Percentiles rank a stretch among this genome's conserved stretches.
These are phyloP conservation scores for Pezicula neosporulosa DNA, from an alignment of 2,329 filamentous ascomycete species.

Conservation along the genomic window DNA sequence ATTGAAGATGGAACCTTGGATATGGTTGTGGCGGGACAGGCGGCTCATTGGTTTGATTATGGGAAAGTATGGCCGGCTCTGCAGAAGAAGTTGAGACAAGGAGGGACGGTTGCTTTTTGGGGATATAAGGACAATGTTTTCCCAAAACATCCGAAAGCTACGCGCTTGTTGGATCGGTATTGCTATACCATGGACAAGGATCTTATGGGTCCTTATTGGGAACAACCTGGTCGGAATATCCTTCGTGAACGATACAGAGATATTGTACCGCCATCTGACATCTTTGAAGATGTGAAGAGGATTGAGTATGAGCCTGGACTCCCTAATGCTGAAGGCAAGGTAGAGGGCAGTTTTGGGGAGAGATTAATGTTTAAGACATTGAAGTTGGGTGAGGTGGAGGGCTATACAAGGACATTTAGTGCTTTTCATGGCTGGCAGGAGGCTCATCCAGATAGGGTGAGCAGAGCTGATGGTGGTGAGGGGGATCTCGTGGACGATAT, in stretches of 20 bases:
- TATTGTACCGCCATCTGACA: slow-evolving; percentile 45
- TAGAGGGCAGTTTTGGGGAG: slow-evolving; percentile 33
- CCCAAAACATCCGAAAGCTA: slow-evolving; percentile 48
- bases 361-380: slow-evolving; percentile 50
- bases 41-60: slow-evolving; percentile 67
- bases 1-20: slow-evolving; percentile 48
- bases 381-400: slow-evolving; percentile 55
- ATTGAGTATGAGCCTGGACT: slow-evolving; percentile 46
- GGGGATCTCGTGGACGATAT: slow-evolving; percentile 62
- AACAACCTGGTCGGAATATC: slow-evolving; percentile 54
- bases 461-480: slow-evolving; percentile 48
- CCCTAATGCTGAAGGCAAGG: slow-evolving; percentile 39
- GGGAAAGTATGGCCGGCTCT: slow-evolving; percentile 51
- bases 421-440: slow-evolving; percentile 56
- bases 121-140: slow-evolving; percentile 64
- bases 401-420: slow-evolving; percentile 60
- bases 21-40: slow-evolving; percentile 47
- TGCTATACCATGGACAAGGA: slow-evolving; percentile 48
- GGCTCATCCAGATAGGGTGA: slow-evolving; percentile 46
- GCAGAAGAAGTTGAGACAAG: slow-evolving; percentile 46
- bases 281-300: slow-evolving; percentile 51
- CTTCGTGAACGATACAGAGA: slow-evolving; percentile 48
- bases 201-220: slow-evolving; percentile 57
- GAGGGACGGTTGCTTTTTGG: slow-evolving; percentile 61
- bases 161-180: slow-evolving; percentile 49